Evolutionary conservation across 768 basidiomycete species (phyloP), one percentile per base, ranked within the genome.

Genomic region (Mycena indigotica): DNA sequence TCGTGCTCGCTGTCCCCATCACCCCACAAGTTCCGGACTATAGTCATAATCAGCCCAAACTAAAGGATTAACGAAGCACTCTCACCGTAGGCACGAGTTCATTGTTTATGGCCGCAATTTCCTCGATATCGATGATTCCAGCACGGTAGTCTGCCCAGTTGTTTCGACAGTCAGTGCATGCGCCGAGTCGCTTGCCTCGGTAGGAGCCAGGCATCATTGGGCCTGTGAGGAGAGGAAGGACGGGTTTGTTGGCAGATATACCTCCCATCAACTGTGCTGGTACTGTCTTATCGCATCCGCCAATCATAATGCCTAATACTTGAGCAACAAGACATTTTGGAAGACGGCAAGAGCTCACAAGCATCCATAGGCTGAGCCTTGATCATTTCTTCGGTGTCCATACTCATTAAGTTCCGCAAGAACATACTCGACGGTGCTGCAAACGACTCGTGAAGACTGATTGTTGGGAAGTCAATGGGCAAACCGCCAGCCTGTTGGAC

Each of bases 301-400:
- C 62, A 38, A 63, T 63, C 54, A 57, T 57, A 16, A 63, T 60
- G 49, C 61, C 61, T 63, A 39, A 6, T 16, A 13, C 6, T 28
- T 28, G 0, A 29, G 54, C 29, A n/a, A 49, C 38, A 8, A 29
- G 13, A 30, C 5, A 28, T 6, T 26, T 5, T n/a, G 17, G n/a
- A 5, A 17, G 8, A 15, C 13, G 15, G 32, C 48, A 39, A 28
- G 16, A 23, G 35, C 15, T 25, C 56, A 63, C 62, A 63, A 6
- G 62, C 62, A 26, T 63, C 62, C 55, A 63, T 35, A n/a, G 62
- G 62, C 40, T 63, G 62, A 26, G 62, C 62, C 21, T 60, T 63
- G 23, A 63, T 63, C 62, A 63, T 63, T 24, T 63, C 62, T n/a
- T 60, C 62, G 8, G 62, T 63, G 26, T 63, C 62, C 58, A 63